These are phyloP conservation scores for Umbilicus rupestris DNA, from an alignment of 164 flowering plant genomes.

Conservation along the genomic window DNA sequence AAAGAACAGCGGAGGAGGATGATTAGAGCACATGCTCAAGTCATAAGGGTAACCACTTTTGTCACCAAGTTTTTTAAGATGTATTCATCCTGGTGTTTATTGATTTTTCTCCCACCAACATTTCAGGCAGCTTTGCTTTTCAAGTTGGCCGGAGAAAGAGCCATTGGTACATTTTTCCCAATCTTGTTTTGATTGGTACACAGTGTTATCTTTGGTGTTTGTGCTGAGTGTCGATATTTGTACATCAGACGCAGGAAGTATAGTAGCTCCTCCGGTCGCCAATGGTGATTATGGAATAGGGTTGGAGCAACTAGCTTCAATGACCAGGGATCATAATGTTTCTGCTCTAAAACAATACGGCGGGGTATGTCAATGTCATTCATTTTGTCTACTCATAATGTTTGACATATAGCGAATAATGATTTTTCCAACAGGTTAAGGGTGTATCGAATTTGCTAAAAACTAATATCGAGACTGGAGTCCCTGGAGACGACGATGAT, in stretches of 20 bases:
- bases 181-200: not conserved
- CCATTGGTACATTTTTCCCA: not conserved
- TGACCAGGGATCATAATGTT: constrained; percentile 57
- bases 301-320: constrained; percentile 51
- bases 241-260: constrained; percentile 19
- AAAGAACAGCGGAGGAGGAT: constrained; percentile 36
- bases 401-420: not conserved
- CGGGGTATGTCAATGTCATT: constrained; percentile 51
- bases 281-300: constrained; percentile 49
- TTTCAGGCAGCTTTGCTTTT: constrained; percentile 88
- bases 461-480: constrained; percentile 53
- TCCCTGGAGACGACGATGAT: constrained; percentile 57
- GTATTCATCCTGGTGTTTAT: not conserved
- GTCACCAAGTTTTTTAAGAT: not conserved
- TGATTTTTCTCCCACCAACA: constrained; percentile 6
- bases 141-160: constrained; percentile 52
- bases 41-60: constrained; percentile 40
- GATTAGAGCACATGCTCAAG: constrained; percentile 77
- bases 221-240: not conserved
- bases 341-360: constrained; percentile 54
- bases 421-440: constrained; percentile 34
- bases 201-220: not conserved
- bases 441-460: constrained; percentile 54
- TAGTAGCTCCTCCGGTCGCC: constrained; percentile 20
- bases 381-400: not conserved